Percentiles rank a stretch among this genome's conserved stretches.
Conservation (phyloP, 208 protist genomes). For the Angomonas ambiguus region DNA sequence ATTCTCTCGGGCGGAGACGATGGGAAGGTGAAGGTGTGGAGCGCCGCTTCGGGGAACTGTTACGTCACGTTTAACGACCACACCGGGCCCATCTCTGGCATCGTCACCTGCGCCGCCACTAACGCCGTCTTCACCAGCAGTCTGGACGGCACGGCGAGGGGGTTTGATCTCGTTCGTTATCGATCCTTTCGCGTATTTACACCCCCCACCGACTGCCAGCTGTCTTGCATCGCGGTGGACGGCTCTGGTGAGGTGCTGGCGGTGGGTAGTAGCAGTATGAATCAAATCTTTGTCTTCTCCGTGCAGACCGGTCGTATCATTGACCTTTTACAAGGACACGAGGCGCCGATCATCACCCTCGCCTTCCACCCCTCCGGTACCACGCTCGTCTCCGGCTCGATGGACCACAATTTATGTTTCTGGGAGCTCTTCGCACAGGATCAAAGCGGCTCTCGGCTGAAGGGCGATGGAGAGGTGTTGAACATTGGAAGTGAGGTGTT, state of each 20-base stretch:
- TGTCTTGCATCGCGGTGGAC: slow-evolving; percentile 91
- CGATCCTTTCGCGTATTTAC: slow-evolving; percentile 88
- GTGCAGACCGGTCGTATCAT: slow-evolving; percentile 89
- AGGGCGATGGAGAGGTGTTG: slow-evolving; percentile 78
- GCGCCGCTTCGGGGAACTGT: slow-evolving; percentile 84
- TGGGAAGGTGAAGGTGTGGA: slow-evolving; percentile 94
- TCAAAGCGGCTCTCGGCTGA: slow-evolving; percentile 81
- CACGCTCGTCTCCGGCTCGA: slow-evolving; percentile 74
- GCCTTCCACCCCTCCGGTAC: slow-evolving; percentile 88
- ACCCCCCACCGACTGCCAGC: slow-evolving; percentile 69
- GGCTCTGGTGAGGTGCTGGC: slow-evolving; percentile 88
- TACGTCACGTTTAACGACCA: slow-evolving; percentile 93
- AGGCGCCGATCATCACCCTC: slow-evolving; percentile 80
- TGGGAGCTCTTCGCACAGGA: slow-evolving; percentile 90
- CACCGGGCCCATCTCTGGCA: slow-evolving; percentile 76
- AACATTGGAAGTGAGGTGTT: slow-evolving; percentile 82
- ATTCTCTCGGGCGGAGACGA: slow-evolving; percentile 91
- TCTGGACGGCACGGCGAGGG: slow-evolving; percentile 88
- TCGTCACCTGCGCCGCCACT: slow-evolving; percentile 70
- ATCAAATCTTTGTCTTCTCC: slow-evolving; percentile 89
- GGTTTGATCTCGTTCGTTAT: slow-evolving; percentile 90
- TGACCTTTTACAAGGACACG: slow-evolving; percentile 88
- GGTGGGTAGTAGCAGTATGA: slow-evolving; percentile 71
- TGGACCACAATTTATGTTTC: slow-evolving; percentile 86
- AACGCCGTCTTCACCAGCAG: slow-evolving; percentile 91